Evolutionary conservation across 2,329 filamentous ascomycete genomes (phyloP).

Genomic region (Teratosphaeria nubilosa): DNA sequence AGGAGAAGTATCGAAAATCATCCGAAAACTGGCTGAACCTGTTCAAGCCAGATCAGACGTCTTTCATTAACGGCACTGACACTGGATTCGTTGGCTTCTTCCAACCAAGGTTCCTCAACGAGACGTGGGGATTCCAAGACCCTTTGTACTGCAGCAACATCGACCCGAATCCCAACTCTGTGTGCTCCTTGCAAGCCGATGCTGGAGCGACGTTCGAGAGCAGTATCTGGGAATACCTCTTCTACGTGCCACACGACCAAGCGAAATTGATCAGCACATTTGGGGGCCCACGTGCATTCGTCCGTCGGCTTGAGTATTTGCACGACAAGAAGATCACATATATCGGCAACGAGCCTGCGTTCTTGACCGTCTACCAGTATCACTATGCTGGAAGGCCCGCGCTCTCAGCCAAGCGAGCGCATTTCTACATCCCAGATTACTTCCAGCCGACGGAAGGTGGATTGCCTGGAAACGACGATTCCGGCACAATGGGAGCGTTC

Average conservation of each 20-base stretch:
- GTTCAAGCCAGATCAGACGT: conserved; percentile 51
- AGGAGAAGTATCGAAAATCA: conserved; percentile 50
- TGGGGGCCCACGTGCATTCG: conserved; percentile 48
- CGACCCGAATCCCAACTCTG: conserved; percentile 1
- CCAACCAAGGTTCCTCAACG: conserved; percentile 45
- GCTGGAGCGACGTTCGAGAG: conserved; percentile 57
- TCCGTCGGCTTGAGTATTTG: conserved; percentile 49
- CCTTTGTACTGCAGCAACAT: conserved; percentile 33
- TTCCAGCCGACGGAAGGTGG: conserved; percentile 48
- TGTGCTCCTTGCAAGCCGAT: conserved; percentile 43
- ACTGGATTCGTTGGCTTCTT: conserved; percentile 57
- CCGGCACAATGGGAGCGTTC: conserved; percentile 64
- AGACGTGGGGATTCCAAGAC: conserved; percentile 47
- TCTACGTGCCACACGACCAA: conserved; percentile 58
- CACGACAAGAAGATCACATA: conserved; percentile 47
- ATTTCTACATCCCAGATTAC: conserved; percentile 49
- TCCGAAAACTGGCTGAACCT: conserved; percentile 63
- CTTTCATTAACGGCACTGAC: conserved; percentile 45
- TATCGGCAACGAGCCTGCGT: conserved; percentile 54
- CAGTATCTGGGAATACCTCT: conserved; percentile 59
- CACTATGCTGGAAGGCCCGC: conserved; percentile 56
- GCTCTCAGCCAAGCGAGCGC: conserved; percentile 48
- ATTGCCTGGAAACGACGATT: conserved; percentile 60
- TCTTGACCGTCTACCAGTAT: conserved; percentile 46
- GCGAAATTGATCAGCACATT: conserved; percentile 39